Evolutionary conservation across 345 rosid species (phyloP), one percentile per base, ranked within the genome.

Genomic region (Gossypium anomalum): DNA sequence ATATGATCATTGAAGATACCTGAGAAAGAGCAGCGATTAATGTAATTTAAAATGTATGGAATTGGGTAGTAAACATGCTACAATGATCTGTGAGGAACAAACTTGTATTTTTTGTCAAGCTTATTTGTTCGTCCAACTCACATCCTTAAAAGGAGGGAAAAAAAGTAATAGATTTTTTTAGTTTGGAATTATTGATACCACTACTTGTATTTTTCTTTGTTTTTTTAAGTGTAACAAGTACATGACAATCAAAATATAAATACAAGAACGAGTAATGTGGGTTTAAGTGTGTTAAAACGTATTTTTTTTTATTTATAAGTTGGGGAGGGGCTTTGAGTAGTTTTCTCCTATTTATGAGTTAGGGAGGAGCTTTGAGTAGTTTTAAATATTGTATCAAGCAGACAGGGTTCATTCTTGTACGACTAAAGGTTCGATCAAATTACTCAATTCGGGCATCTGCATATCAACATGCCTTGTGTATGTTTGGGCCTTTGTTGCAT

Each of bases 11-110:
- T 70, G 73, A 77, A 82, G 77, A 77, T 80, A 77, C 70, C 74
- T 43, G 78, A 52, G 60, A 71, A 80, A 64, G 45, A 66, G 77
- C 78, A 74, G 72, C 68, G 16, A 56, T 68, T 67, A 76, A 44
- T 86, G 87, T 86, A 83, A 78, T 81, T 63, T 83, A 70, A 78
- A 72, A 73, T 77, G 83, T 70, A 75, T 56, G 71, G 71, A 81
- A 83, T 79, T 74, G 71, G 76, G 73, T 75, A 78, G 84, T 71
- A 81, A 81, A 52, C 38, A 71, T 76, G 83, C 79, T 68, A 82
- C 88, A 83, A 85, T 81, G 76, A 73, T 78, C 73, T 77, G 76
- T 64, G 67, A 57, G 79, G 72, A 52, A 22, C 53, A 34, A 12
- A 56, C 52, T 63, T 63, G 38, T 77, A 25, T 71, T 67, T 67